These are phyloP conservation scores for Chalciporus chontae DNA, from an alignment of 768 basidiomycete species.

Conservation along the genomic window DNA sequence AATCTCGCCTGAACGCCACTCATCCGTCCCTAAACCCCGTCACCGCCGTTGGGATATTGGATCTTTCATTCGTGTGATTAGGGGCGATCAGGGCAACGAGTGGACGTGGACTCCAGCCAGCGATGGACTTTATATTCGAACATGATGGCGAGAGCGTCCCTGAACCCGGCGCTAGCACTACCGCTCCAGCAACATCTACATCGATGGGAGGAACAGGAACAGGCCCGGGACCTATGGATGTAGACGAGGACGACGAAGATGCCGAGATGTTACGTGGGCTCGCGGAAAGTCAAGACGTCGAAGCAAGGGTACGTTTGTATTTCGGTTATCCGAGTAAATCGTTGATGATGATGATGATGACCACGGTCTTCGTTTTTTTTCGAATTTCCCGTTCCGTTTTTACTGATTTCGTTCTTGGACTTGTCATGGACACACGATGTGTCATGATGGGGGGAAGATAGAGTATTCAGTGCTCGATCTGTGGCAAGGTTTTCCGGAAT, in stretches of 20 bases:
- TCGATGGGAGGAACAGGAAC: conserved; percentile 13
- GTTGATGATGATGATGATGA: too few species aligned
- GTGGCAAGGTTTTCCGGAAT: conserved; percentile 83
- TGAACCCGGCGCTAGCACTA: conserved; percentile 43
- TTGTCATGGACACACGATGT: too few species aligned
- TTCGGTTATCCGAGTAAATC: too few species aligned
- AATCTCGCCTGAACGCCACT: too few species aligned
- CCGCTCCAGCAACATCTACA: background rate
- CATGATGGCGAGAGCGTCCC: conserved; percentile 77
- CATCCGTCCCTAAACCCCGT: too few species aligned
- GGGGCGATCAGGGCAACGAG: conserved; percentile 88
- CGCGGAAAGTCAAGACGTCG: conserved; percentile 41
- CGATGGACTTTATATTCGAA: conserved; percentile 86
- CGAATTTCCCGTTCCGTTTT: too few species aligned
- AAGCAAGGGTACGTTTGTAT: conserved; percentile 55
- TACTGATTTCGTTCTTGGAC: too few species aligned
- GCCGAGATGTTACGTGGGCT: conserved; percentile 57
- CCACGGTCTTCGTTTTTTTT: too few species aligned
- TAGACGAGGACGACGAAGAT: conserved; percentile 71
- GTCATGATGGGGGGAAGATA: conserved; percentile 24
- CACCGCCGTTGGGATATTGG: too few species aligned
- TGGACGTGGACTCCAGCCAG: conserved; percentile 82
- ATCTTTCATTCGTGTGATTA: conserved; percentile 25
- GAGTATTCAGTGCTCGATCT: conserved; percentile 83
- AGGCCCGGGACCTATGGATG: conserved; percentile 39